Conservation (phyloP, 352 stramenopile species). For the Globisporangium cederbergense region DNA sequence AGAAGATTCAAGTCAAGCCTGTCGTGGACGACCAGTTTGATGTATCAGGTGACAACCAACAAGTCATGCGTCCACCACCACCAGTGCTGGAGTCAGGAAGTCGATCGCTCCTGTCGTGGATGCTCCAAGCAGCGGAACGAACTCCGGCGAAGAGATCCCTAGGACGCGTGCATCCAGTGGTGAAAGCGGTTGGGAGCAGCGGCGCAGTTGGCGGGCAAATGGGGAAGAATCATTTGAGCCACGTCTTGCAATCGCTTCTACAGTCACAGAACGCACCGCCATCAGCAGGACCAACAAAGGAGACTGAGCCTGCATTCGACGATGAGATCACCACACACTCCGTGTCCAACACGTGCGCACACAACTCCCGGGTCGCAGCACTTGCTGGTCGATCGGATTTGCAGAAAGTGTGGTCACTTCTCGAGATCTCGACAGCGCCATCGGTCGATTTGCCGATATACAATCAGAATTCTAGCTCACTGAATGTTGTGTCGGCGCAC, state of each 20-base stretch:
- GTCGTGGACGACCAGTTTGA: conserved; percentile 13
- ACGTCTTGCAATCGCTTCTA: conserved; percentile 41
- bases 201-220: neutral
- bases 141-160: conserved; percentile 10
- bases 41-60: neutral
- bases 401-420: conserved; percentile 77
- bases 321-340: conserved; percentile 11
- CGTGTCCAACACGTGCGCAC: conserved; percentile 46
- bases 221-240: conserved; percentile 32
- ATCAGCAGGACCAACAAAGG: neutral
- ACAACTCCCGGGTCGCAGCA: conserved; percentile 53
- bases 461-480: conserved; percentile 21
- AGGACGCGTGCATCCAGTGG: conserved; percentile 12
- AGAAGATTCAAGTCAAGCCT: conserved; percentile 19
- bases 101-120: conserved; percentile 59
- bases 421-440: conserved; percentile 64
- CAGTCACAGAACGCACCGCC: conserved; percentile 10
- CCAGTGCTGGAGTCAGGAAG: conserved; percentile 25
- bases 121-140: conserved; percentile 44
- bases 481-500: conserved; percentile 39
- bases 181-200: neutral
- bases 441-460: conserved; percentile 49
- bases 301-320: conserved; percentile 1
- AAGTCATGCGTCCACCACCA: neutral
- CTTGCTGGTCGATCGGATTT: conserved; percentile 64